Conservation (phyloP, 164 flowering plant species). For the Tetracentron sinense region DNA sequence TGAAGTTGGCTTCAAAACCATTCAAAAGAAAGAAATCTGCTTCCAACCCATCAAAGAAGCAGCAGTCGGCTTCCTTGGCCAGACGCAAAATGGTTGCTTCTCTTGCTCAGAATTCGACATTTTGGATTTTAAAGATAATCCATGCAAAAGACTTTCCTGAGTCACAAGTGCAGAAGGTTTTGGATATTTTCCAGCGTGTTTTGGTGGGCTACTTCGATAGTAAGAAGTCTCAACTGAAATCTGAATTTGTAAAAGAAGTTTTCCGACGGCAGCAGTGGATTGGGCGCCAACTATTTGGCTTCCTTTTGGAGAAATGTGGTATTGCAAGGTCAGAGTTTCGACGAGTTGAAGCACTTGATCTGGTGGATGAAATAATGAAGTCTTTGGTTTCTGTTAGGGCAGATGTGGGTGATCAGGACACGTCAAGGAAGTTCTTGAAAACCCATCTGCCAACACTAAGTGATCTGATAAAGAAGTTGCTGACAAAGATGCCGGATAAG, state of each 20-base stretch:
- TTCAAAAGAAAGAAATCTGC: slow-evolving; percentile 63
- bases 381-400: slow-evolving; percentile 28
- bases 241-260: slow-evolving; percentile 73
- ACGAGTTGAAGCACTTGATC: slow-evolving; percentile 67
- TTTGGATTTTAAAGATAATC: slow-evolving; percentile 74
- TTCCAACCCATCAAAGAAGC: slow-evolving; percentile 42
- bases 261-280: slow-evolving; percentile 72
- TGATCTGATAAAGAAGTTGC: slow-evolving; percentile 44
- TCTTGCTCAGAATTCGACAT: slow-evolving; percentile 68
- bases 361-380: slow-evolving; percentile 54
- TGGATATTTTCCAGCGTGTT: slow-evolving; percentile 38
- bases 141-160: slow-evolving; percentile 44
- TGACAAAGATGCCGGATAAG: slow-evolving; percentile 63
- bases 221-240: slow-evolving; percentile 69
- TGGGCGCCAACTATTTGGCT: slow-evolving; percentile 53
- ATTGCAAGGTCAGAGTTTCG: slow-evolving; percentile 60
- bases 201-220: slow-evolving; percentile 54
- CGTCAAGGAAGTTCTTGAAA: slow-evolving; percentile 34
- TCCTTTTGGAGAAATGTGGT: slow-evolving; percentile 63
- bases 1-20: slow-evolving; percentile 70
- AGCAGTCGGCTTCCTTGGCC: slow-evolving; percentile 46
- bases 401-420: slow-evolving; percentile 22
- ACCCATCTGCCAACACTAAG: slow-evolving; percentile 36
- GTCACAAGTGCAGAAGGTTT: slow-evolving; percentile 41
- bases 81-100: slow-evolving; percentile 63